Evolutionary conservation across 164 flowering plant genomes (phyloP).

Genomic region (Saururus chinensis): DNA sequence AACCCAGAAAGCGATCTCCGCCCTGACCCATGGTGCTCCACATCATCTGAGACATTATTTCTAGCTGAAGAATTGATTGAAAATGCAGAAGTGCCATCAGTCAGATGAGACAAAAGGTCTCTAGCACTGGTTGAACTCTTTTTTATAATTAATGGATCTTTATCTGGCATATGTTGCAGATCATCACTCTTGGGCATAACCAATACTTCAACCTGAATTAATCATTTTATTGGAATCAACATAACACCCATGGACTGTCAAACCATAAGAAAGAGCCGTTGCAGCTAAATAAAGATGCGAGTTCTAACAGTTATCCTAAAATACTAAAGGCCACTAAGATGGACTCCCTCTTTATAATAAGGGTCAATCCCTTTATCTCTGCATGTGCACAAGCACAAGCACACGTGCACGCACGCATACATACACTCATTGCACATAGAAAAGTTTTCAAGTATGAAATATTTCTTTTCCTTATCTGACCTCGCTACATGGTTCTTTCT

Average conservation of each 20-base stretch:
- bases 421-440: too few relatives aligned
- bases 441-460: background rate
- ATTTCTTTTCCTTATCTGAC: slow-evolving; percentile 18
- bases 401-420: too few relatives aligned
- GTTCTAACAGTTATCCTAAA: too few relatives aligned
- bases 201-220: slow-evolving; percentile 71
- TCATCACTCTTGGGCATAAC: slow-evolving; percentile 53
- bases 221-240: background rate
- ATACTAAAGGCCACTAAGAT: too few relatives aligned
- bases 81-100: slow-evolving; percentile 21
- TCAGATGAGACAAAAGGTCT: slow-evolving; percentile 17
- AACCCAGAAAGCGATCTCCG: slow-evolving; percentile 78
- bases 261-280: slow-evolving; percentile 38
- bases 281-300: background rate
- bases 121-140: slow-evolving; percentile 31
- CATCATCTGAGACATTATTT: slow-evolving; percentile 58
- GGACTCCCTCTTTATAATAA: too few relatives aligned
- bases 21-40: slow-evolving; percentile 84
- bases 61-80: slow-evolving; percentile 41
- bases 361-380: too few relatives aligned
- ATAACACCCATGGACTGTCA: background rate
- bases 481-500: slow-evolving; percentile 88
- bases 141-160: slow-evolving; percentile 29
- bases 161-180: slow-evolving; percentile 33
- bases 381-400: too few relatives aligned